These are phyloP conservation scores for Saraca asoca DNA, from an alignment of 331 rosid genomes.

Conservation along the genomic window DNA sequence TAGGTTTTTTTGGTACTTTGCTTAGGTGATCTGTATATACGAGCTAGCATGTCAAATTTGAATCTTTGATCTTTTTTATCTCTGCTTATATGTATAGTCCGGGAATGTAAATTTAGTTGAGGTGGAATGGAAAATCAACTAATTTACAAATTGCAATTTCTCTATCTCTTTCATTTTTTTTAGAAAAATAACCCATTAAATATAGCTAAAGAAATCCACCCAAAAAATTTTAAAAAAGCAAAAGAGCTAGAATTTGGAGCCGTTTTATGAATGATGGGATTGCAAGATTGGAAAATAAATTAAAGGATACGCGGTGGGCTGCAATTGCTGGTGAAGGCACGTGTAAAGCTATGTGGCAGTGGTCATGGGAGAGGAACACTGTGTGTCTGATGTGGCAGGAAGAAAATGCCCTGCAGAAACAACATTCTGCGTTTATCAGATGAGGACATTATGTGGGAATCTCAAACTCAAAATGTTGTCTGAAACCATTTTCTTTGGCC, in stretches of 20 bases:
- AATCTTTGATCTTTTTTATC: background rate
- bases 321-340: conserved; percentile 31
- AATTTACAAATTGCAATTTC: conserved; percentile 16
- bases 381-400: conserved; percentile 54
- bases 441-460: too few species aligned
- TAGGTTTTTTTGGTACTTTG: conserved; percentile 28
- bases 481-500: too few species aligned
- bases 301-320: conserved; percentile 33
- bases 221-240: background rate
- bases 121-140: conserved; percentile 47
- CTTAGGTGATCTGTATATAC: conserved; percentile 18
- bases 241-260: background rate
- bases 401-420: conserved; percentile 37
- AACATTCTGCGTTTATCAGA: background rate
- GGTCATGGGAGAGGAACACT: background rate
- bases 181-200: background rate
- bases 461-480: too few species aligned
- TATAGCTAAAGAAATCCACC: background rate
- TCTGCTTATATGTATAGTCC: conserved; percentile 36
- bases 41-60: conserved; percentile 43
- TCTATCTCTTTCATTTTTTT: background rate
- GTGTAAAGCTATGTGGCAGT: conserved; percentile 36
- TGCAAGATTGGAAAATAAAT: background rate
- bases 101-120: conserved; percentile 71
- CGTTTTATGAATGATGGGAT: background rate